Base-by-base conservation (phyloP, 169 alveolate genomes). In the Eimeria falciformis region DNA sequence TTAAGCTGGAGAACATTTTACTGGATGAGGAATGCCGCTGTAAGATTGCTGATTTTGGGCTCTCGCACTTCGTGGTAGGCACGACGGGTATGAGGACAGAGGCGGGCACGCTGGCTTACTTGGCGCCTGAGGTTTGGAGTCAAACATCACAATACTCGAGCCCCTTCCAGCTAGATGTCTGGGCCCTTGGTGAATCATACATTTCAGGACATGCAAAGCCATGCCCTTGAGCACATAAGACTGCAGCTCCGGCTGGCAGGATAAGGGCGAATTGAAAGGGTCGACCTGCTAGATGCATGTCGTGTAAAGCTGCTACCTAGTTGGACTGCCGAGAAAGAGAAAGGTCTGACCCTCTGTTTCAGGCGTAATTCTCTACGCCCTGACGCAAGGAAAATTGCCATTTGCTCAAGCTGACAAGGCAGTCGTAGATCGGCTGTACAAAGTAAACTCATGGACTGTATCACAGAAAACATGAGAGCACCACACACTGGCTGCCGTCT, bases 31-130 rank as follows among this genome's bases (percentile, higher is more conserved):
- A 96, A 56, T 93, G 90, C 71, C 93, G 95, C 21, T 95, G 96
- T 58, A 96, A 96, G 89, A 94, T 97, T 65, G 96, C 98, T 27
- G 99, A 97, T 88, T 97, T 97, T 88, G 99, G 99, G 11, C 93
- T 89, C 14, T 75, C 90, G 37, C 88, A 71, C 46, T 94, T 94
- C 90, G 96, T 94, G 47, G 94, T 91, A 56, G 95, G 90, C 45
- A 94, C 71, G 86, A 93, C 92, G 78, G 92, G 93, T 73, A 93
- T 91, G 62, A 85, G 82, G 73, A 94, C 96, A 29, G 96, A 95
- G 73, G 95, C 95, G 23, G 96, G 96, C 21, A 95, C 96, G 37
- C 93, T 87, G 82, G 95, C 95, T 27, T 95, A 95, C 69, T 91
- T 95, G 69, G 96, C 96, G 23, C 96, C 96, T 17, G 96, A 95